Conservation (phyloP, 2,329 filamentous ascomycete genomes). For the Calonectria pauciramosa region DNA sequence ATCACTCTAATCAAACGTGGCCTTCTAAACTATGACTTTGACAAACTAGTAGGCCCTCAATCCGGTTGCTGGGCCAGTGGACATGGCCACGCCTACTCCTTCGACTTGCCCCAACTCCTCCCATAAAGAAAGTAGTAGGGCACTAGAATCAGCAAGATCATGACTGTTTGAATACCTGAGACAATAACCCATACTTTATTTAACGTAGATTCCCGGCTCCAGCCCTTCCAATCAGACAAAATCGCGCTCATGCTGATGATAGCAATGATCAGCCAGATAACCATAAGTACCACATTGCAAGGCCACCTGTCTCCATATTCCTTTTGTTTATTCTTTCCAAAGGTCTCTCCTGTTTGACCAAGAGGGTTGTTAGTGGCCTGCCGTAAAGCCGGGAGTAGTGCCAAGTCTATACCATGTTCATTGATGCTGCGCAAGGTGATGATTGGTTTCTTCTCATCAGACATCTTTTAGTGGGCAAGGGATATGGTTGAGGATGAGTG, state of each 20-base stretch:
- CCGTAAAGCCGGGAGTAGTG: neutral
- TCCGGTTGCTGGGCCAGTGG: neutral
- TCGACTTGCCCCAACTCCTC: neutral
- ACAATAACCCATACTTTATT: neutral
- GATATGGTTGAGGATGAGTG: neutral
- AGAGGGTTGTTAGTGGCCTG: neutral
- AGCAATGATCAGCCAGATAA: neutral
- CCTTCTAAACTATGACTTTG: neutral
- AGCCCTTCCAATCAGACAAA: neutral
- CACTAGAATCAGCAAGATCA: neutral
- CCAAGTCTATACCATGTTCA: neutral
- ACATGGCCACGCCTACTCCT: neutral
- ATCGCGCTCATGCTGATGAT: neutral
- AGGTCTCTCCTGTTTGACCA: neutral
- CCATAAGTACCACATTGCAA: neutral
- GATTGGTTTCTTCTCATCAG: neutral
- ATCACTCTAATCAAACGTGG: neutral
- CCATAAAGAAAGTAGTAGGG: neutral
- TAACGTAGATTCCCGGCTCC: neutral
- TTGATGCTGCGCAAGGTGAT: neutral
- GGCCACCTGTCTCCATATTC: neutral
- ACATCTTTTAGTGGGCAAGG: neutral
- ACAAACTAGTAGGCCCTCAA: neutral
- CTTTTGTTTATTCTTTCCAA: neutral
- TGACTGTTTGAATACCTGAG: neutral